Evolutionary conservation across 2,329 filamentous ascomycete genomes (phyloP).

Genomic region (Fusarium subtropicale): DNA sequence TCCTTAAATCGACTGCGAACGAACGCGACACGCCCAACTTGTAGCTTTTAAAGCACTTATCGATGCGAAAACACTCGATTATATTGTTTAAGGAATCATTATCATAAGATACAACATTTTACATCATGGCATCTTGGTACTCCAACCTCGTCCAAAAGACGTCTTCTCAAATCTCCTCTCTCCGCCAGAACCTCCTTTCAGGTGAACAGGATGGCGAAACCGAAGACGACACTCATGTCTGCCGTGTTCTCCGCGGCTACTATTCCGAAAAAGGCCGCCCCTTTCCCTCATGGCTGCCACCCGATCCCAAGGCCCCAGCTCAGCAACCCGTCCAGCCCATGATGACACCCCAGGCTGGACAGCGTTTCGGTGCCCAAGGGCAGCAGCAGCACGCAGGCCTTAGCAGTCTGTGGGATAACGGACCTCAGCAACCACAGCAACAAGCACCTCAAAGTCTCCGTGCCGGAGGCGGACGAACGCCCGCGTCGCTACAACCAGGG

Average conservation of each 20-base stretch:
- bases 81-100: neutral
- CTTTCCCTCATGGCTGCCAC: constrained; percentile 88
- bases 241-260: constrained; percentile 90
- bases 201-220: constrained; percentile 76
- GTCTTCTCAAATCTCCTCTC: constrained; percentile 72
- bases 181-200: constrained; percentile 76
- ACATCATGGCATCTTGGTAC: constrained; percentile 83
- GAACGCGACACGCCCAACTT: constrained; percentile 9
- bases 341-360: constrained; percentile 63
- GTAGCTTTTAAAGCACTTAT: neutral
- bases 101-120: neutral
- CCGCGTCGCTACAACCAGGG: constrained; percentile 46
- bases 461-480: constrained; percentile 54
- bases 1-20: constrained; percentile 6
- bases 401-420: constrained; percentile 70
- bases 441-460: constrained; percentile 59
- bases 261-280: constrained; percentile 88
- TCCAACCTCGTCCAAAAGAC: constrained; percentile 76
- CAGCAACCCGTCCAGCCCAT: constrained; percentile 67
- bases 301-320: constrained; percentile 76
- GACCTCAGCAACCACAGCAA: constrained; percentile 47
- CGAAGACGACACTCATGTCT: constrained; percentile 94
- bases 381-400: constrained; percentile 55
- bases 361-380: constrained; percentile 63
- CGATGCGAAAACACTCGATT: constrained; percentile 12